These are phyloP conservation scores for Penicillium polonicum DNA, from an alignment of 2,329 filamentous ascomycete species.

Conservation along the genomic window DNA sequence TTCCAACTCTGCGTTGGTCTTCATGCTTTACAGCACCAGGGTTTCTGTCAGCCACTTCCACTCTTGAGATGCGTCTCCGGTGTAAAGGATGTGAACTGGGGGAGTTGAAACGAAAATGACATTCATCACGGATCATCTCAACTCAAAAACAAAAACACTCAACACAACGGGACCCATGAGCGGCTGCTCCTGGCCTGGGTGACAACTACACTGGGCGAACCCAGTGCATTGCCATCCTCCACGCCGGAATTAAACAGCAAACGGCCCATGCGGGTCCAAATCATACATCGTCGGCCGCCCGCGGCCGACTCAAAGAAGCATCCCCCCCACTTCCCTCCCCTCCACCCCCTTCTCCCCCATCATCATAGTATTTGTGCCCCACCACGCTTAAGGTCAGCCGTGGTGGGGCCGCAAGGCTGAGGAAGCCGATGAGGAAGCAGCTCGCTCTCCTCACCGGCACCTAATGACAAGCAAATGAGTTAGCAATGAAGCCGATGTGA, in stretches of 20 bases:
- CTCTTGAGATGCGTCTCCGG: background rate
- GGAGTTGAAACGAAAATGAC: background rate
- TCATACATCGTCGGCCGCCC: background rate
- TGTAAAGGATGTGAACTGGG: background rate
- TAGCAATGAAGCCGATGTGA: background rate
- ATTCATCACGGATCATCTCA: background rate
- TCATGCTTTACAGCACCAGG: background rate
- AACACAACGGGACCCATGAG: background rate
- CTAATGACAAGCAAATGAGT: background rate
- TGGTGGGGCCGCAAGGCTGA: background rate
- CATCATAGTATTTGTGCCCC: background rate
- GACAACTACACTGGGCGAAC: background rate
- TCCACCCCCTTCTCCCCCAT: background rate
- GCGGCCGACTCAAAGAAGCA: background rate
- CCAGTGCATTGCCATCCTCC: background rate
- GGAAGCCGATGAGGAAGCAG: background rate
- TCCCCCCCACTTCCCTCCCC: background rate
- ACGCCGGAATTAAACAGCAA: background rate
- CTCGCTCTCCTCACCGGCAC: background rate
- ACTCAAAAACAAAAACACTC: background rate
- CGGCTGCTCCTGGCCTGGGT: background rate
- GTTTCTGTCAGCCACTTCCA: background rate
- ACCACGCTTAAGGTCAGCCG: slow-evolving; percentile 1
- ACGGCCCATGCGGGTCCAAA: background rate
- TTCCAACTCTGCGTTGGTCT: background rate